phyloP scores from a whole-genome alignment of 202 grass and related monocot species.

The Digitaria exilis region DNA sequence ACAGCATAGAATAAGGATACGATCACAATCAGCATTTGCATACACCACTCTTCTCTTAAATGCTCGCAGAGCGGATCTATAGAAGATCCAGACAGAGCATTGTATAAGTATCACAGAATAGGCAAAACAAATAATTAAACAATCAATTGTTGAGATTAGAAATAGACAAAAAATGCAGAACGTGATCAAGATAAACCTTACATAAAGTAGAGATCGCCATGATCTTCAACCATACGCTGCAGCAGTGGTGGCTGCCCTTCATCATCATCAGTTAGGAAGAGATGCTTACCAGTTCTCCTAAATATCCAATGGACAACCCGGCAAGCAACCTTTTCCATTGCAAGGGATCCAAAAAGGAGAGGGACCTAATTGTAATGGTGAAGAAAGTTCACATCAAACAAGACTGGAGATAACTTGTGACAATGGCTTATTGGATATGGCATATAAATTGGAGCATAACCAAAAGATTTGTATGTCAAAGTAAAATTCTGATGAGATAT shows the following conservation, averaged over 20 bases:
- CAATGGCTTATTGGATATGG: neutral
- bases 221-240: conserved; percentile 86
- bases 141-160: conserved; percentile 11
- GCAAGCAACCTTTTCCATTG: conserved; percentile 79
- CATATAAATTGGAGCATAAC: conserved; percentile 4
- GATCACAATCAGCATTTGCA: conserved; percentile 82
- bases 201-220: conserved; percentile 72
- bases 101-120: conserved; percentile 10
- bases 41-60: conserved; percentile 72
- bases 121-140: neutral
- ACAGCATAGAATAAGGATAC: conserved; percentile 63
- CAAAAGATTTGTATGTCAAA: neutral
- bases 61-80: conserved; percentile 69
- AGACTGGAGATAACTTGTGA: neutral
- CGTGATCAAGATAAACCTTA: conserved; percentile 48
- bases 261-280: conserved; percentile 80
- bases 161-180: conserved; percentile 22
- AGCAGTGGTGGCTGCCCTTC: conserved; percentile 73
- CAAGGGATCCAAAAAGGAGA: conserved; percentile 72
- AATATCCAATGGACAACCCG: conserved; percentile 85
- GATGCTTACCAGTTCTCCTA: conserved; percentile 82
- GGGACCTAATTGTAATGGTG: conserved; percentile 63
- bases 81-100: neutral
- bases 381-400: conserved; percentile 31
- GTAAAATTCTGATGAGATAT: neutral